Evolutionary conservation across 768 basidiomycete genomes (phyloP).

Genomic region (Naganishia randhawae): DNA sequence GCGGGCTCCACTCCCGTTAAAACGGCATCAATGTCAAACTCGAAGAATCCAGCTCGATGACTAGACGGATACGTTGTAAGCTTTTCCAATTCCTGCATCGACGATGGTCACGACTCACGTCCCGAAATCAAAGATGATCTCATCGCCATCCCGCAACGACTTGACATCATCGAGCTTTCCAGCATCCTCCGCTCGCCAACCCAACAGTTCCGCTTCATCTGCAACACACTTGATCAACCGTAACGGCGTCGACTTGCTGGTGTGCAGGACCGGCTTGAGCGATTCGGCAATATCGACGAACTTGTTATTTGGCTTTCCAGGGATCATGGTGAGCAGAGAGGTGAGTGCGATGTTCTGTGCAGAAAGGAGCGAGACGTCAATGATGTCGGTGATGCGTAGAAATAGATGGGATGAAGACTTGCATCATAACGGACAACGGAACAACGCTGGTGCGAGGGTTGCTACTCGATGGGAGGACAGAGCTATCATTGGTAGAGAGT

Average conservation of each 20-base stretch:
- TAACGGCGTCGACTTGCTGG: constrained; percentile 1
- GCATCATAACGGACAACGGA: no score
- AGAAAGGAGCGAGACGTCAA: no score
- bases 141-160: constrained; percentile 26
- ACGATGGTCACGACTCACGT: not conserved
- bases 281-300: constrained; percentile 29
- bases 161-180: constrained; percentile 13
- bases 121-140: constrained; percentile 35
- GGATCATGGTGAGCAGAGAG: constrained; percentile 6
- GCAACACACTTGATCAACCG: constrained; percentile 25
- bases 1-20: constrained; percentile 25
- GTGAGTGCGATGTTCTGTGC: no score
- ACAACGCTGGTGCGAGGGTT: no score
- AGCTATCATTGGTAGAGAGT: no score
- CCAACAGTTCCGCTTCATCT: constrained; percentile 27
- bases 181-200: constrained; percentile 27
- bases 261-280: constrained; percentile 28
- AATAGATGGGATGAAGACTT: no score
- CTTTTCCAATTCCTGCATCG: not conserved
- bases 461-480: no score
- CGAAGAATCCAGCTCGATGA: constrained; percentile 33
- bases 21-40: constrained; percentile 28
- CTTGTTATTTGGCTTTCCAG: constrained; percentile 21
- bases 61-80: not conserved
- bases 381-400: no score